Evolutionary conservation across 441 rosid genomes (phyloP), one percentile per base, ranked within the genome.

Genomic region (Kokia cookei): DNA sequence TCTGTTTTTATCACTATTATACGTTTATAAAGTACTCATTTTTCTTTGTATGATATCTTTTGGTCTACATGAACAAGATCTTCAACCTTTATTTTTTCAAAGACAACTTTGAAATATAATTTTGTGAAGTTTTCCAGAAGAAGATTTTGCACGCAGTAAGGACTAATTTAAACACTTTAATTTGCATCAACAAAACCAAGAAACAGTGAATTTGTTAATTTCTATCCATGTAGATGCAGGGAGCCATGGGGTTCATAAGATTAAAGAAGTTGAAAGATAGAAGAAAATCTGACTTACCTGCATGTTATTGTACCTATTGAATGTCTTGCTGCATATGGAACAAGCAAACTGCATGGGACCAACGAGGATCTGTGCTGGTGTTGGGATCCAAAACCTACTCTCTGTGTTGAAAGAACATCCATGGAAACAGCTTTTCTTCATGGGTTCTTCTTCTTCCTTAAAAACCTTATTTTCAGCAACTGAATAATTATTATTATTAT

Each of bases 281-380:
- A 32, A 32, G 11, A 14, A 53, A 47, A 47, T 2, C 3, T 11
- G 15, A 84, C 84, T 79, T 19, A 93, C 98, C 97, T 93, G 98
- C 98, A 93, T 93, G 89, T 92, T 94, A 75, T 94, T 94, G 91
- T 89, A 94, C 80, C 98, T 89, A 88, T 92, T 94, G 93, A 94
- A 94, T 78, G 96, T 89, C 79, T 94, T 94, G 84, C 75, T 85
- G 72, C 98, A 94, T 22, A 94, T 89, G 72, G 90, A 84, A 77
- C 98, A 92, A 76, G 93, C 83, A 78, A 92, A 94, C 72, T 89
- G 97, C 97, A 90, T 92, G 64, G 98, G 97, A 12, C 98, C 98
- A 32, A 89, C 92, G 24, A 85, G 93, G 81, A 94, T 94, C 84
- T 94, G 98, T 42, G 96, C 84, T 3, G 93, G 93, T 59, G 91